Conservation (phyloP, 768 basidiomycete species). For the Mycena sanguinolenta region DNA sequence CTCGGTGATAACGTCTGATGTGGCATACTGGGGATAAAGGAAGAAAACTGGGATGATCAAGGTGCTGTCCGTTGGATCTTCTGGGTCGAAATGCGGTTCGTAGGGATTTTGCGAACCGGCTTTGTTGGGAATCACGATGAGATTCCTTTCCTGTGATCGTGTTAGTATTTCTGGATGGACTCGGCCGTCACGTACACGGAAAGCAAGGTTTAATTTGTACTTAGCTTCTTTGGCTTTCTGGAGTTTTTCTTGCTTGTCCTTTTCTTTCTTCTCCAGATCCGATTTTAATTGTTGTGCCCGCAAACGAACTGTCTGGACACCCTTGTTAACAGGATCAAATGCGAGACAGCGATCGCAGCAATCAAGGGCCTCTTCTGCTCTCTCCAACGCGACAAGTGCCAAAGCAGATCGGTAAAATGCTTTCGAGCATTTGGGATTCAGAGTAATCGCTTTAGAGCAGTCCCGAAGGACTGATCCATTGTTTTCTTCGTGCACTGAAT, state of each 20-base stretch:
- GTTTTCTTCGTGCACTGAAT: slow-evolving; percentile 72
- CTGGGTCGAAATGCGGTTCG: slow-evolving; percentile 74
- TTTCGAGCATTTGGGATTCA: slow-evolving; percentile 81
- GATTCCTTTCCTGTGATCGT: slow-evolving; percentile 75
- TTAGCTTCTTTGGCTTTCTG: slow-evolving; percentile 67
- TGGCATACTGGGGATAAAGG: slow-evolving; percentile 91
- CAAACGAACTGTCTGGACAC: slow-evolving; percentile 63
- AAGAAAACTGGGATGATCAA: slow-evolving; percentile 92
- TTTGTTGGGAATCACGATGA: slow-evolving; percentile 68
- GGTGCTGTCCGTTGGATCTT: slow-evolving; percentile 69
- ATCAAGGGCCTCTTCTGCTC: slow-evolving; percentile 86
- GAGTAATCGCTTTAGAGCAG: slow-evolving; percentile 76
- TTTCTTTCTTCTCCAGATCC: slow-evolving; percentile 64
- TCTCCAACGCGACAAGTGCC: slow-evolving; percentile 81
- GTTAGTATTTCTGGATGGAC: slow-evolving; percentile 8
- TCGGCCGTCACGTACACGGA: slow-evolving; percentile 65
- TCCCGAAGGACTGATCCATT: slow-evolving; percentile 89
- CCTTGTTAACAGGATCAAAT: slow-evolving; percentile 70
- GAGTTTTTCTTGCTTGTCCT: slow-evolving; percentile 62
- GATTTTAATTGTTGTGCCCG: slow-evolving; percentile 60
- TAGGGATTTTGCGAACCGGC: slow-evolving; percentile 69
- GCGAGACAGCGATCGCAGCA: slow-evolving; percentile 78
- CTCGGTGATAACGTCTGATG: slow-evolving; percentile 88
- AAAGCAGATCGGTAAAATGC: slow-evolving; percentile 88
- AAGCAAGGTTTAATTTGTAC: slow-evolving; percentile 66